Evolutionary conservation across 2,329 filamentous ascomycete species (phyloP).

Genomic region (Paracoccidioides brasiliensis): DNA sequence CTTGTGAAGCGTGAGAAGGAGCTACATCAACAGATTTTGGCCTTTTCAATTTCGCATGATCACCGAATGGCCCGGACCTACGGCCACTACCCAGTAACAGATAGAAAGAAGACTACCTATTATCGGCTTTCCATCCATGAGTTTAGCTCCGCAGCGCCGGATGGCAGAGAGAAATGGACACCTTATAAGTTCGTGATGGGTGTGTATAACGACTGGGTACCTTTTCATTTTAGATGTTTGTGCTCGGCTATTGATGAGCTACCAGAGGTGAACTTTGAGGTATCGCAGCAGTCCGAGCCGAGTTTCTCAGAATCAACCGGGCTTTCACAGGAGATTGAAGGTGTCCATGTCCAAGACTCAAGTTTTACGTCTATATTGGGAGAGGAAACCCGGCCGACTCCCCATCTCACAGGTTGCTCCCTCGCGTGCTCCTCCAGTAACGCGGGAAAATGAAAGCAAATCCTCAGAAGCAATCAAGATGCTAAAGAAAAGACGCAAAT

Average conservation of each 20-base stretch:
- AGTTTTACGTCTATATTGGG: too few species aligned
- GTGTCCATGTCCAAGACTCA: too few species aligned
- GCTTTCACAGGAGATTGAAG: too few species aligned
- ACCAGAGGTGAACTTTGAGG: constrained; percentile 5
- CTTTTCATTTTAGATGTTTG: constrained; percentile 15
- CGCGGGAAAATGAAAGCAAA: too few species aligned
- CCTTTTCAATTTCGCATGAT: constrained; percentile 13
- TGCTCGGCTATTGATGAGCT: constrained; percentile 24
- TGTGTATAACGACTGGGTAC: constrained; percentile 21
- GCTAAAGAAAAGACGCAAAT: too few species aligned
- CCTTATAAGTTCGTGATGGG: constrained; percentile 25
- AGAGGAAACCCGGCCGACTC: too few species aligned
- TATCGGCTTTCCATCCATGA: constrained; percentile 19
- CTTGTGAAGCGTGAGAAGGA: constrained; percentile 6
- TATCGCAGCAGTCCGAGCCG: not conserved
- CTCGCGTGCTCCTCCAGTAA: too few species aligned
- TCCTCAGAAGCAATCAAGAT: too few species aligned
- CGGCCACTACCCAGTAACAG: constrained; percentile 12
- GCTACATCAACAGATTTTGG: constrained; percentile 10
- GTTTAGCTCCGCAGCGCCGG: constrained; percentile 21
- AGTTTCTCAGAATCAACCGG: too few species aligned
- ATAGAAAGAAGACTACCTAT: not conserved
- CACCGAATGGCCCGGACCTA: constrained; percentile 10
- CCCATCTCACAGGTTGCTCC: too few species aligned
- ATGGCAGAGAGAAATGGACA: constrained; percentile 25